phyloP scores from a whole-genome alignment of 2,329 filamentous ascomycete species.

The Apiospora arundinis region DNA sequence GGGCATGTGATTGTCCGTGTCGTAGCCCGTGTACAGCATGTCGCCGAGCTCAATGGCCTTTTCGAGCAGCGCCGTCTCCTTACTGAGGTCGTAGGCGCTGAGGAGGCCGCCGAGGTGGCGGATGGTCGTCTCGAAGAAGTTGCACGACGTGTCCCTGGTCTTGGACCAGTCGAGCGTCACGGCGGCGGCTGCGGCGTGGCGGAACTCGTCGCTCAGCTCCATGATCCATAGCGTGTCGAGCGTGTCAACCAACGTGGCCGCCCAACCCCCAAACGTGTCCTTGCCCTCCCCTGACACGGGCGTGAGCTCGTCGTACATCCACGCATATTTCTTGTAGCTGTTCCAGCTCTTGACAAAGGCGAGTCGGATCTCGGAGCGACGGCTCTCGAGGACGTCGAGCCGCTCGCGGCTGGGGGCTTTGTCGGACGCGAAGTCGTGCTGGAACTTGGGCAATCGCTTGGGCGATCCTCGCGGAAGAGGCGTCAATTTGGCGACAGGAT shows the following conservation, averaged over 20 bases:
- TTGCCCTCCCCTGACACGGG: constrained; percentile 38
- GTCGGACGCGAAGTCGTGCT: constrained; percentile 38
- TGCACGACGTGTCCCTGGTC: constrained; percentile 45
- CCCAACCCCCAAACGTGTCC: constrained; percentile 49
- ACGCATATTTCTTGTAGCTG: constrained; percentile 67
- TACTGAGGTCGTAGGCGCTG: constrained; percentile 53
- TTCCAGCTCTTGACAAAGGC: constrained; percentile 63
- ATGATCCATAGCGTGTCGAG: constrained; percentile 70
- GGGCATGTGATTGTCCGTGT: constrained; percentile 57
- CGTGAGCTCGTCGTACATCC: constrained; percentile 62
- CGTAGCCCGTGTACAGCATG: constrained; percentile 54
- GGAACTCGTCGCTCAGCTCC: constrained; percentile 63
- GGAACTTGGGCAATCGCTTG: constrained; percentile 23
- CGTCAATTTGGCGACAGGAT: constrained; percentile 24
- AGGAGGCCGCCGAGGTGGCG: constrained; percentile 54
- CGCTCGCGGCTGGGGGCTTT: constrained; percentile 14
- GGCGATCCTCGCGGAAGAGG: constrained; percentile 20
- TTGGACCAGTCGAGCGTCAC: constrained; percentile 56
- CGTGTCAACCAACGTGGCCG: constrained; percentile 64
- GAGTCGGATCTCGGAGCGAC: constrained; percentile 48
- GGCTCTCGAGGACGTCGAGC: constrained; percentile 34
- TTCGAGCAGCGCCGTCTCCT: constrained; percentile 46
- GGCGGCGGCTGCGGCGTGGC: constrained; percentile 56
- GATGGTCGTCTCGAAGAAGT: constrained; percentile 55
- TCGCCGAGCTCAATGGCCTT: constrained; percentile 55